phyloP scores from a whole-genome alignment of 2,329 filamentous ascomycete species.

The Ophiostoma australiae region DNA sequence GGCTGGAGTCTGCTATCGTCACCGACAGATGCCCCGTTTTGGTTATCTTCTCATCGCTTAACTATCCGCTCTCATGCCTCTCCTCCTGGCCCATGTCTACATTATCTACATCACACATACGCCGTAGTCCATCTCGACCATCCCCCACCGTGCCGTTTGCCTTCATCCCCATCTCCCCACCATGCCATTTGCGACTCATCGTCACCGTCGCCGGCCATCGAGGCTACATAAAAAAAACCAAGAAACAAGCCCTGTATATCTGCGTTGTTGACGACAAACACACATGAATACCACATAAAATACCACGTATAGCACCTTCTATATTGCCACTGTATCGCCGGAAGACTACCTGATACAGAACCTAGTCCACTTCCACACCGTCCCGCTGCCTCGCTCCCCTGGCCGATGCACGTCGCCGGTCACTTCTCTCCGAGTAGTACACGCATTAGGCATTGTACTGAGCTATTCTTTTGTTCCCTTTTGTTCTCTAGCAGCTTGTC shows the following conservation, averaged over 20 bases:
- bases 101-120: background rate
- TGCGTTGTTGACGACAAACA: background rate
- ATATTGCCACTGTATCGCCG: background rate
- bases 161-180: background rate
- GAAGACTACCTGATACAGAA: background rate
- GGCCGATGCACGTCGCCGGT: slow-evolving; percentile 3
- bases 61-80: background rate
- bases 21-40: background rate
- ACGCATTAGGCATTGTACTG: background rate
- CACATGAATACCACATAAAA: background rate
- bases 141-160: background rate
- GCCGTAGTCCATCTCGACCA: background rate
- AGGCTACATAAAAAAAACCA: background rate
- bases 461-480: background rate
- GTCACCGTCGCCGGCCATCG: background rate
- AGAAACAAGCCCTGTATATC: background rate
- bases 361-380: slow-evolving; percentile 1
- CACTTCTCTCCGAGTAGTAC: slow-evolving; percentile 4
- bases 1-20: background rate
- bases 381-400: slow-evolving; percentile 6
- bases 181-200: background rate
- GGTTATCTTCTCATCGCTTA: background rate
- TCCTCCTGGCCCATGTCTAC: background rate
- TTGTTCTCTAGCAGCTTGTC: background rate
- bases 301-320: slow-evolving; percentile 6